phyloP scores from a whole-genome alignment of 495 filamentous ascomycete species.

The Zalerion maritima region DNA sequence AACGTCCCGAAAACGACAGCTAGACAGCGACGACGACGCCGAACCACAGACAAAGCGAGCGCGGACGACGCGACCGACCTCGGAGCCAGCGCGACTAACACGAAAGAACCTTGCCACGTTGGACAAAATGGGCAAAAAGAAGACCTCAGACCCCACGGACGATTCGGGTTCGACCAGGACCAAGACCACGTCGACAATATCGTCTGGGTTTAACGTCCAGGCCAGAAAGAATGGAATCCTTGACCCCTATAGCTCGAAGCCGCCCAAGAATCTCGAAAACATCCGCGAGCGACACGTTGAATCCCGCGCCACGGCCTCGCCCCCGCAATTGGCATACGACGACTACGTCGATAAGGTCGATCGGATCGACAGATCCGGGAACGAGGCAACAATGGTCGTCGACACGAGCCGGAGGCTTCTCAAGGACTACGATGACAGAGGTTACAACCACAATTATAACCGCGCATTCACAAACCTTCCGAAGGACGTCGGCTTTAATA shows the following conservation, averaged over 20 bases:
- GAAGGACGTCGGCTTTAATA: slow-evolving; percentile 17
- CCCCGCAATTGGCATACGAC: slow-evolving; percentile 10
- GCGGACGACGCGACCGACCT: slow-evolving; percentile 9
- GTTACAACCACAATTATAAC: slow-evolving; percentile 12
- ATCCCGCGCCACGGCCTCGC: slow-evolving; percentile 14
- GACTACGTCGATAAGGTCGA: slow-evolving; percentile 8
- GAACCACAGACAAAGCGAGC: slow-evolving; percentile 8
- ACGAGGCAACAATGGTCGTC: slow-evolving; percentile 14
- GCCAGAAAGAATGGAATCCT: slow-evolving; percentile 17
- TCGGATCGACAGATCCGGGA: slow-evolving; percentile 4
- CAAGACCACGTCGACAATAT: slow-evolving; percentile 13
- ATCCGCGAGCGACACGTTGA: slow-evolving; percentile 8
- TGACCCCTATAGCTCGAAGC: slow-evolving; percentile 8
- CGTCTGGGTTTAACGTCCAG: slow-evolving; percentile 13
- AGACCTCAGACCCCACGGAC: slow-evolving; percentile 8
- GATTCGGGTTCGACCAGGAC: slow-evolving; percentile 6
- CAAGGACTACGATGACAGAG: slow-evolving; percentile 8
- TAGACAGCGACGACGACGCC: slow-evolving; percentile 5
- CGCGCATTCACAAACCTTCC: slow-evolving; percentile 14
- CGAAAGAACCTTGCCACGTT: slow-evolving; percentile 14
- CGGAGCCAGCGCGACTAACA: slow-evolving; percentile 12
- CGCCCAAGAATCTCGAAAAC: slow-evolving; percentile 13
- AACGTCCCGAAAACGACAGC: slow-evolving; percentile 5
- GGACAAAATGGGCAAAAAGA: slow-evolving; percentile 11
- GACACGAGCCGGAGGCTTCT: slow-evolving; percentile 5